Percentiles rank a stretch among this genome's conserved stretches.
Evolutionary conservation across 108 stramenopile genomes (phyloP).

Genomic region (Discostella pseudostelligera): DNA sequence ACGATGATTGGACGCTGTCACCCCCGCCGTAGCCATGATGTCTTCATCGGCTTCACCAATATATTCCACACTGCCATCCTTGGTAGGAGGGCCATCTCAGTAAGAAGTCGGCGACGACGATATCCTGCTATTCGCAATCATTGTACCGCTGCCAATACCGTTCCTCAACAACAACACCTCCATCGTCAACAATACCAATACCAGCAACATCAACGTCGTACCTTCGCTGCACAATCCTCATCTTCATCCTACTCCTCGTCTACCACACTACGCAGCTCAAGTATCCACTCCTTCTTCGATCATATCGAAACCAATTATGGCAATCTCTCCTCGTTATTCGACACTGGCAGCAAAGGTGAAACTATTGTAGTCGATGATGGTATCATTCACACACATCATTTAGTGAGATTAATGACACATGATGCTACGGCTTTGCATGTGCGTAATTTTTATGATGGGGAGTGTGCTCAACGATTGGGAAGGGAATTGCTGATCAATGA

Average conservation of each 20-base stretch:
- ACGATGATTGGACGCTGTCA: too few relatives aligned
- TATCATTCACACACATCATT: slow-evolving; percentile 34
- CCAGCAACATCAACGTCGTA: slow-evolving; percentile 12
- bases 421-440: slow-evolving; percentile 70
- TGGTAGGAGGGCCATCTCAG: too few relatives aligned
- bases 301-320: slow-evolving; percentile 36
- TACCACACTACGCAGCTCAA: too few relatives aligned
- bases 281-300: slow-evolving; percentile 31
- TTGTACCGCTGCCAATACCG: neutral
- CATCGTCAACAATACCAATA: slow-evolving; percentile 4
- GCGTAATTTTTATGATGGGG: slow-evolving; percentile 55
- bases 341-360: slow-evolving; percentile 30
- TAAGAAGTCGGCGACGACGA: too few relatives aligned
- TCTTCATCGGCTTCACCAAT: too few relatives aligned
- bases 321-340: slow-evolving; percentile 34
- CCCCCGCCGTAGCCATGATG: too few relatives aligned
- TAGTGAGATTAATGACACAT: slow-evolving; percentile 55
- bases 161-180: too few relatives aligned
- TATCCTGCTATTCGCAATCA: neutral
- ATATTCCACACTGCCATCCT: too few relatives aligned
- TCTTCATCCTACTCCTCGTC: neutral
- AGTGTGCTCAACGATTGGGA: slow-evolving; percentile 53
- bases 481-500: slow-evolving; percentile 29
- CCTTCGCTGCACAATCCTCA: neutral
- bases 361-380: slow-evolving; percentile 39